Evolutionary conservation across 2,329 filamentous ascomycete species (phyloP).

Genomic region (Esteya vermicola): DNA sequence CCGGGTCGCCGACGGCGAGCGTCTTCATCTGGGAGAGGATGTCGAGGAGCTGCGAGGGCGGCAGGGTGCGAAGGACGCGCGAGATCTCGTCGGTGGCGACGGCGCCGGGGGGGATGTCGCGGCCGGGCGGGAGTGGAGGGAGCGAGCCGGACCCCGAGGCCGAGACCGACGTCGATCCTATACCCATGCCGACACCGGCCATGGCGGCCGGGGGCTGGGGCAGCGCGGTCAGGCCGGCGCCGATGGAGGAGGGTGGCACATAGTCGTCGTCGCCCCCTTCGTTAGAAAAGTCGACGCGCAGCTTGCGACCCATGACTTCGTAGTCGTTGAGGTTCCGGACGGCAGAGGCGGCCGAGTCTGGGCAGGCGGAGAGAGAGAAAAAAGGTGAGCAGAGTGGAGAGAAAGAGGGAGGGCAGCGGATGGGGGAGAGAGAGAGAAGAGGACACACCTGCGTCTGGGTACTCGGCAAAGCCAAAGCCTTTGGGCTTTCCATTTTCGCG

Average conservation of each 20-base stretch:
- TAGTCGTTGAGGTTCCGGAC: conserved; percentile 92
- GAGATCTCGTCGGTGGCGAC: conserved; percentile 85
- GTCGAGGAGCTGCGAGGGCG: conserved; percentile 79
- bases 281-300: conserved; percentile 92
- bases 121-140: conserved; percentile 70
- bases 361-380: not conserved
- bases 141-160: conserved; percentile 24
- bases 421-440: not conserved
- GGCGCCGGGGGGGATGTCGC: conserved; percentile 69
- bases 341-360: conserved; percentile 73
- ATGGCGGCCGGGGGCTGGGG: no score
- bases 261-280: conserved; percentile 66
- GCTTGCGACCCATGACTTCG: conserved; percentile 87
- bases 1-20: conserved; percentile 67
- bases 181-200: not conserved
- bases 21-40: conserved; percentile 91
- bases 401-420: not conserved
- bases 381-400: not conserved
- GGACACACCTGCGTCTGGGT: conserved; percentile 64
- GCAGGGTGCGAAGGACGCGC: conserved; percentile 73
- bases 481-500: conserved; percentile 89
- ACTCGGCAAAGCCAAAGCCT: conserved; percentile 94
- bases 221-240: no score
- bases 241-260: no score
- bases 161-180: not conserved